Percentiles rank a stretch among this genome's conserved stretches.
phyloP scores from a whole-genome alignment of 2,329 filamentous ascomycete species.

The Verticillium nonalfalfae region DNA sequence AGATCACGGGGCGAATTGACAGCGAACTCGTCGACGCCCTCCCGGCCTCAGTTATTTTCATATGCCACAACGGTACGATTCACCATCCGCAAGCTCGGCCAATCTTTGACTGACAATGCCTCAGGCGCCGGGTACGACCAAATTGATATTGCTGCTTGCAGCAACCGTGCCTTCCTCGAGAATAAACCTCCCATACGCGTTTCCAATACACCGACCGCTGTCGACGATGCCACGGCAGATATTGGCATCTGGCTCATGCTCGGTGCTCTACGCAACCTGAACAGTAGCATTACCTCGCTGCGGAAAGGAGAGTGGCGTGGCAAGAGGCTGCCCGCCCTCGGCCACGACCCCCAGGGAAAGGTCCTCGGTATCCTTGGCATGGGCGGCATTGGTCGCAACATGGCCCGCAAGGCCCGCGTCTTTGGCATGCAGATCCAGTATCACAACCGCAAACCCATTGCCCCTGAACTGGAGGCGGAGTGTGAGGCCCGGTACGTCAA shows the following conservation, averaged over 20 bases:
- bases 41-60: constrained; percentile 46
- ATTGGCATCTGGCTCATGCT: constrained; percentile 74
- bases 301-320: constrained; percentile 65
- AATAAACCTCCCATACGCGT: constrained; percentile 52
- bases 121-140: constrained; percentile 83
- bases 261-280: constrained; percentile 71
- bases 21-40: constrained; percentile 57
- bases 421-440: constrained; percentile 76
- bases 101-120: background rate
- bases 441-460: constrained; percentile 61
- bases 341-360: constrained; percentile 75
- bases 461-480: constrained; percentile 42
- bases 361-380: constrained; percentile 76
- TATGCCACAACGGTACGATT: constrained; percentile 52
- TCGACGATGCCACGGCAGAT: constrained; percentile 80
- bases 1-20: constrained; percentile 64
- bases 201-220: constrained; percentile 75
- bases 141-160: constrained; percentile 68
- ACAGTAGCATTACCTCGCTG: constrained; percentile 57
- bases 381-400: constrained; percentile 76
- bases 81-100: background rate
- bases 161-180: constrained; percentile 32
- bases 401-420: constrained; percentile 66
- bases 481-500: constrained; percentile 60
- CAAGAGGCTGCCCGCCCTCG: constrained; percentile 46